phyloP scores from a whole-genome alignment of 1,284 basidiomycete genomes.

The Chondrostereum purpureum region DNA sequence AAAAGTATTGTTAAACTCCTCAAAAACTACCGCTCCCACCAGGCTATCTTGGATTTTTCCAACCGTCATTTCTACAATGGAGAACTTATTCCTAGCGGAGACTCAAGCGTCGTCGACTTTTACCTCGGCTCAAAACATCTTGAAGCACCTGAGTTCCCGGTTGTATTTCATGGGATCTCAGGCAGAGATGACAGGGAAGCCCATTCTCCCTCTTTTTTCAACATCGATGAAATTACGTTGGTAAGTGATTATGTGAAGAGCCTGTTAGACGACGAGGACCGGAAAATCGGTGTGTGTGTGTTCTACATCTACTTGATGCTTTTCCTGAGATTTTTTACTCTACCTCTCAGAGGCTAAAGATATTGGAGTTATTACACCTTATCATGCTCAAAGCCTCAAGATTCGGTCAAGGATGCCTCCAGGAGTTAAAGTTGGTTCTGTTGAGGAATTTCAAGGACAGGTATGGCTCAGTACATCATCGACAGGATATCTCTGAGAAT shows the following conservation, averaged over 20 bases:
- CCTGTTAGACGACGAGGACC: slow-evolving; percentile 23
- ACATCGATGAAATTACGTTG: slow-evolving; percentile 35
- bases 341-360: slow-evolving; percentile 24
- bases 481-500: neutral
- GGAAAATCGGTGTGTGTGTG: slow-evolving; percentile 34
- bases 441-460: slow-evolving; percentile 65
- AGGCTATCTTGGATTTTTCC: slow-evolving; percentile 48
- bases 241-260: slow-evolving; percentile 33
- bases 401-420: slow-evolving; percentile 33
- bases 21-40: slow-evolving; percentile 55
- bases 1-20: slow-evolving; percentile 43
- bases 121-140: slow-evolving; percentile 28
- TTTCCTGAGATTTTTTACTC: neutral
- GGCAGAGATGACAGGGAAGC: slow-evolving; percentile 37
- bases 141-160: slow-evolving; percentile 29
- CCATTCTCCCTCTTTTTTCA: slow-evolving; percentile 43
- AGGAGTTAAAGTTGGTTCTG: slow-evolving; percentile 46
- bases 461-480: slow-evolving; percentile 25
- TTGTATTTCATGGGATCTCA: slow-evolving; percentile 40
- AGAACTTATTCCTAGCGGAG: slow-evolving; percentile 40
- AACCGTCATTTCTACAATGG: slow-evolving; percentile 50
- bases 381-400: slow-evolving; percentile 52
- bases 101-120: slow-evolving; percentile 26
- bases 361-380: slow-evolving; percentile 59
- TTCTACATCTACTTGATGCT: slow-evolving; percentile 8